Conservation (phyloP, 2,329 filamentous ascomycete genomes). For the Periglandula ipomoeae region DNA sequence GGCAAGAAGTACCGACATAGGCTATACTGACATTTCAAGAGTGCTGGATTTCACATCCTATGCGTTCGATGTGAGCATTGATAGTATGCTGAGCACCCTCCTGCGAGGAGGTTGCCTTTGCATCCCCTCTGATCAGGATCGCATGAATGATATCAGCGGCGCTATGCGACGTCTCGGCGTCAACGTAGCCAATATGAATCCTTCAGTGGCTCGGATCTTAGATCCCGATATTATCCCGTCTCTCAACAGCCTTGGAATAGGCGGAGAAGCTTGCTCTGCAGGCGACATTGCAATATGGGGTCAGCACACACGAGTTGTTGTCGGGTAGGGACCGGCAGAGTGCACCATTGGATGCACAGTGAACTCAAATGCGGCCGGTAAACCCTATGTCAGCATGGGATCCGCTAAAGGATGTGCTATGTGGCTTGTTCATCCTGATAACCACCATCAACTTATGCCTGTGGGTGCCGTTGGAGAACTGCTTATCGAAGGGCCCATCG, state of each 20-base stretch:
- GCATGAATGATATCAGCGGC: constrained; percentile 34
- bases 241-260: not conserved
- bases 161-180: not conserved
- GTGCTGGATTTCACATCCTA: not conserved
- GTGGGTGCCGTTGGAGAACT: constrained; percentile 27
- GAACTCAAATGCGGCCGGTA: no score
- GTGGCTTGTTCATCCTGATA: constrained; percentile 4
- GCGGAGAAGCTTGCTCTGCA: not conserved
- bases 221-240: not conserved
- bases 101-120: constrained; percentile 35
- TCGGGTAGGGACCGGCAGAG: no score
- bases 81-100: constrained; percentile 7
- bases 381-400: no score
- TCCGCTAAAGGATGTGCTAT: no score
- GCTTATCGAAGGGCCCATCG: constrained; percentile 31
- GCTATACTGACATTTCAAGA: not conserved
- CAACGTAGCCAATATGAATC: constrained; percentile 1
- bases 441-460: constrained; percentile 14
- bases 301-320: no score
- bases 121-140: constrained; percentile 41
- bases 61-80: not conserved
- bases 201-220: not conserved
- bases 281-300: not conserved
- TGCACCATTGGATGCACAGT: no score
- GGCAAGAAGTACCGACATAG: not conserved